Percentiles rank a stretch among this genome's conserved stretches.
These are phyloP conservation scores for Sanghuangporus sanghuang DNA, from an alignment of 1,284 basidiomycete species.

Conservation along the genomic window DNA sequence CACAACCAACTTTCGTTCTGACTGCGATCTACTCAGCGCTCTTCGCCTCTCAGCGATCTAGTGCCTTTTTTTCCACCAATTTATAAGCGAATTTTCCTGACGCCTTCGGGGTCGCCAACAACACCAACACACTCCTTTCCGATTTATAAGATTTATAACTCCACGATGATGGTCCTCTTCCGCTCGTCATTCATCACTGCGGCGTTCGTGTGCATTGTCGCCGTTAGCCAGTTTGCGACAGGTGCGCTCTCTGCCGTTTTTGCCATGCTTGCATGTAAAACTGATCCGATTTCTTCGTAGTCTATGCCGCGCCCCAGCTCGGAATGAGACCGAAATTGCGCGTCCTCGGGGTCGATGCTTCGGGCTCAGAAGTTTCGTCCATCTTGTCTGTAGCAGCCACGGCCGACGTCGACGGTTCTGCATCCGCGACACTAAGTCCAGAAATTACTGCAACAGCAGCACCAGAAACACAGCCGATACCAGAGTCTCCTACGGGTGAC, in stretches of 20 bases:
- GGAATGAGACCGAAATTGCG: slow-evolving; percentile 10
- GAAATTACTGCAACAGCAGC: not conserved
- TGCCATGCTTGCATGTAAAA: not conserved
- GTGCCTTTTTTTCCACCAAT: not conserved
- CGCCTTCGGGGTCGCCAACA: not conserved
- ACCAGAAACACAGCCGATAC: not conserved
- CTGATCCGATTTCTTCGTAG: not conserved
- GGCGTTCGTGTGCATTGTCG: not conserved
- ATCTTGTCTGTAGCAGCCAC: not conserved
- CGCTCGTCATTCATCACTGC: slow-evolving; percentile 9
- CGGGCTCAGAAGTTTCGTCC: not conserved
- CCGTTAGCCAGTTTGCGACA: not conserved
- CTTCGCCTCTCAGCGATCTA: not conserved
- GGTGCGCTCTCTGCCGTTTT: not conserved
- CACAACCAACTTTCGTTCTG: slow-evolving; percentile 1
- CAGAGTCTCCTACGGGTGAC: not conserved
- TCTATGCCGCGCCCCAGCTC: slow-evolving; percentile 6
- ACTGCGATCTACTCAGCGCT: not conserved
- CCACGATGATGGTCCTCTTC: slow-evolving; percentile 8
- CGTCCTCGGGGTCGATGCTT: slow-evolving; percentile 3
- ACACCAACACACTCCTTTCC: not conserved
- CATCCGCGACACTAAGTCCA: not conserved
- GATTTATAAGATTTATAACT: not conserved
- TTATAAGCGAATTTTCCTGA: not conserved
- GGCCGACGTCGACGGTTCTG: not conserved